Percentiles rank a stretch among this genome's conserved stretches.
phyloP scores from a whole-genome alignment of 1,284 basidiomycete species.

The Crucibulum cyathiforme region DNA sequence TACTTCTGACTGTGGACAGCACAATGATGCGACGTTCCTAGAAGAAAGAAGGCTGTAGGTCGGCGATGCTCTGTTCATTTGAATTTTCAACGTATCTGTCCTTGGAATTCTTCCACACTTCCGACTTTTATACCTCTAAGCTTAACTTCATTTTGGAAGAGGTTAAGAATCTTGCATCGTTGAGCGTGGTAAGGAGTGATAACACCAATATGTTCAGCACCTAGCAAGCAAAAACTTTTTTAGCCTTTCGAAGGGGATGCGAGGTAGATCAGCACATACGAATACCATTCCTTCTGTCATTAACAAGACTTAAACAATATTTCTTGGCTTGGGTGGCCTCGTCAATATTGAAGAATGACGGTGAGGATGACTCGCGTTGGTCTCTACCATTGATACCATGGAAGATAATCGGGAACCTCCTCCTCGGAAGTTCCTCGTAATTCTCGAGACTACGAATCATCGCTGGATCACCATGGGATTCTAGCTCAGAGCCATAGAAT shows the following conservation, averaged over 20 bases:
- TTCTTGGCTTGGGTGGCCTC: slow-evolving; percentile 57
- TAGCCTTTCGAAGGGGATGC: too few relatives aligned
- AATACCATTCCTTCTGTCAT: slow-evolving; percentile 41
- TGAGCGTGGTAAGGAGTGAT: slow-evolving; percentile 71
- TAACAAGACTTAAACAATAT: slow-evolving; percentile 38
- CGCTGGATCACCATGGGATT: slow-evolving; percentile 48
- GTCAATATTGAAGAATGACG: slow-evolving; percentile 66
- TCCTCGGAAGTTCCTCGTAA: slow-evolving; percentile 49
- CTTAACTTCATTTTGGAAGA: slow-evolving; percentile 31
- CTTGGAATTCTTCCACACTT: slow-evolving; percentile 73
- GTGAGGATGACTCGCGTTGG: slow-evolving; percentile 57
- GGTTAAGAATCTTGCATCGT: slow-evolving; percentile 52
- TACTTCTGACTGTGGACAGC: slow-evolving; percentile 70
- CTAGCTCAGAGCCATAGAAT: slow-evolving; percentile 63
- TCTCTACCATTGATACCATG: slow-evolving; percentile 63
- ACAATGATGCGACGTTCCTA: slow-evolving; percentile 72
- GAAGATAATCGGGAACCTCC: slow-evolving; percentile 65
- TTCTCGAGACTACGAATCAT: slow-evolving; percentile 47
- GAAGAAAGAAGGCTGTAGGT: neutral
- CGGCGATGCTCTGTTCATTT: neutral
- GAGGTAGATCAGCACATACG: slow-evolving; percentile 38
- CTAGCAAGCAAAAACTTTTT: too few relatives aligned
- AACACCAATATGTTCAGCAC: slow-evolving; percentile 59
- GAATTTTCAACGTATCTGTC: slow-evolving; percentile 48
- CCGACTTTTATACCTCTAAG: slow-evolving; percentile 59